Evolutionary conservation across 148 eudicot species (phyloP).

Genomic region (Fagopyrum homotropicum): DNA sequence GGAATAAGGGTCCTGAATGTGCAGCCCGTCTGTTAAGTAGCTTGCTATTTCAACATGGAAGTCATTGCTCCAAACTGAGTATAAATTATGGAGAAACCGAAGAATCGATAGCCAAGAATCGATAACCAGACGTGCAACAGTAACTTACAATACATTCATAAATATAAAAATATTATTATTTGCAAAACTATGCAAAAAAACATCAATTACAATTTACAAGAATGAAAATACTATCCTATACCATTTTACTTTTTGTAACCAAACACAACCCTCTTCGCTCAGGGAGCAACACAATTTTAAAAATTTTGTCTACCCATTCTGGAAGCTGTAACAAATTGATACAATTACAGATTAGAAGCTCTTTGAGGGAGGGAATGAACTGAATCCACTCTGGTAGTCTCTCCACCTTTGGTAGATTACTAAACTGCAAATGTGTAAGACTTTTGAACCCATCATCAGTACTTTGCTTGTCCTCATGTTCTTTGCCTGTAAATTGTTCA

Average conservation of each 20-base stretch:
- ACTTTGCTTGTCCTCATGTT: background rate
- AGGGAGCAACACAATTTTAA: background rate
- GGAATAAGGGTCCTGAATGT: too few species aligned
- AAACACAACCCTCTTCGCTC: background rate
- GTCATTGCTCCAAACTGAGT: too few species aligned
- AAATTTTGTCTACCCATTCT: background rate
- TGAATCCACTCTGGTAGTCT: constrained; percentile 4
- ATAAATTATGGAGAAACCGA: too few species aligned
- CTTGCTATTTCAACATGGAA: too few species aligned
- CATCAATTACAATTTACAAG: too few species aligned
- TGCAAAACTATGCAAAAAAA: too few species aligned
- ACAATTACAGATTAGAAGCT: background rate
- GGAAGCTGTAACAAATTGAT: background rate
- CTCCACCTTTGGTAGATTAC: background rate
- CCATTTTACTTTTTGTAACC: background rate
- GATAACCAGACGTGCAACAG: too few species aligned
- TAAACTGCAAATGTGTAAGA: background rate
- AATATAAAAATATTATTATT: too few species aligned
- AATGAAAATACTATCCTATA: too few species aligned
- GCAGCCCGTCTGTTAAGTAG: too few species aligned
- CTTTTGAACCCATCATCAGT: background rate
- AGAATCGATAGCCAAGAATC: too few species aligned
- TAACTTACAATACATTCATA: too few species aligned
- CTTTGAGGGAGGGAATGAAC: background rate
- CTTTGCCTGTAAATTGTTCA: background rate